Evolutionary conservation across 805 yeast genomes (phyloP), one percentile per base, ranked within the genome.

Genomic region (Scheffersomyces spartinae): DNA sequence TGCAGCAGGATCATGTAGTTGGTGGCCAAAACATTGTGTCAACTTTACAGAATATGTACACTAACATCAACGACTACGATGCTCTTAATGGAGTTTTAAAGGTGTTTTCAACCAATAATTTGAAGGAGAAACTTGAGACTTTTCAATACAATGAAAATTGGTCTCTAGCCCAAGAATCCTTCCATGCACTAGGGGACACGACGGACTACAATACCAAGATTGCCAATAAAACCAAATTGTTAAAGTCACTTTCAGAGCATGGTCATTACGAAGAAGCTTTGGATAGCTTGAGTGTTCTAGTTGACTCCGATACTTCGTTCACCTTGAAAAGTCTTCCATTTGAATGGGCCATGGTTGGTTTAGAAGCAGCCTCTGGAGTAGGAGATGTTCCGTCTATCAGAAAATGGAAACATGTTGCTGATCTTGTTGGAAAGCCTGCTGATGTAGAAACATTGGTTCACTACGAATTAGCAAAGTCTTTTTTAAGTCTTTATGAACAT

Each of bases 61-160:
- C 94, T 6, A 78, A 72, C 30, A 71, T 91, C 25, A 88, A 84
- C 39, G 98, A 93, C 42, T 65, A 76, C 18, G 99, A 91, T 55
- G 75, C 95, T 0, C 60, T 91, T 17, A 86, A 81, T 43, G 99
- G 98, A 13, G 72, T 83, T 4, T 54, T 86, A 29, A 74, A 81
- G 31, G 66, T 66, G 32, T 77, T 82, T 38, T 73, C 94, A 1
- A 67, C 78, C 0, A 69, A 72, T 20, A 71, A 73, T 35, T 52
- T 84, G 22, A 67, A 71, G n/a, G 86, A 85, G 32, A 81, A 83
- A 43, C 65, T 86, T 14, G 60, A 74, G 5, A 83, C 83, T 30
- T 73, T 88, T 27, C 91, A 84, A 38, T 85, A 81, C 37, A 75
- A 82, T 25, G 84, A 81, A 20, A 78, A 78, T 39, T 85, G 95